phyloP scores from a whole-genome alignment of 1,284 basidiomycete species.

The Leccinum pachyderme region DNA sequence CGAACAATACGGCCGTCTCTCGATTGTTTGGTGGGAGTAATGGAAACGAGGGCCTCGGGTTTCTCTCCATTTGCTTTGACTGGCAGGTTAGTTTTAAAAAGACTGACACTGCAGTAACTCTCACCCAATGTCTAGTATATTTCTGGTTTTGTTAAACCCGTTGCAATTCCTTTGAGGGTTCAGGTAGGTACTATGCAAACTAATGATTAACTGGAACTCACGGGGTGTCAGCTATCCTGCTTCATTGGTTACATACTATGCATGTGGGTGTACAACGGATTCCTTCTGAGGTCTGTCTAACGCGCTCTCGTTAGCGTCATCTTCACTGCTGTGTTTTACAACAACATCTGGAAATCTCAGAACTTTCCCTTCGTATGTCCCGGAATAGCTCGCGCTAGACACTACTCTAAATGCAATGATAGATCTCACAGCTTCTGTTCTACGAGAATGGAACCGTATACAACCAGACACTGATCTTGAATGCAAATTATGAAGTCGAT shows the following conservation, averaged over 20 bases:
- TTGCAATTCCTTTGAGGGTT: constrained; percentile 45
- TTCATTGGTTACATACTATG: constrained; percentile 45
- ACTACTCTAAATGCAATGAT: neutral
- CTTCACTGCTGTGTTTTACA: constrained; percentile 42
- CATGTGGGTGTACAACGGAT: constrained; percentile 34
- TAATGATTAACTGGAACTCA: neutral
- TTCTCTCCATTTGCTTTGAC: constrained; percentile 54
- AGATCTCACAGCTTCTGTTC: constrained; percentile 51
- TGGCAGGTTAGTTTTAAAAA: constrained; percentile 40
- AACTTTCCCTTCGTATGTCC: constrained; percentile 47
- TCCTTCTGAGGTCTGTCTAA: constrained; percentile 1
- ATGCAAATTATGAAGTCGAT: constrained; percentile 49
- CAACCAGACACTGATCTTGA: constrained; percentile 46
- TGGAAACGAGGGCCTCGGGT: constrained; percentile 56
- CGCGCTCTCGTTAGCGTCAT: constrained; percentile 33
- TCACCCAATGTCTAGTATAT: constrained; percentile 39
- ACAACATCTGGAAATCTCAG: constrained; percentile 47
- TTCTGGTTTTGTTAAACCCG: constrained; percentile 38
- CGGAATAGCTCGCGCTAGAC: neutral
- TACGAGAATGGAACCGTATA: constrained; percentile 50
- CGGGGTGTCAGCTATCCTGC: constrained; percentile 35
- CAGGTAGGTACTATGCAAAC: constrained; percentile 25
- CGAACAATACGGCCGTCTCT: constrained; percentile 46
- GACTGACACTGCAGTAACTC: neutral
- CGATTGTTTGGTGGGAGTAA: constrained; percentile 60